Evolutionary conservation across 805 yeast species (phyloP).

Genomic region (Saccharomycopsis capsularis): DNA sequence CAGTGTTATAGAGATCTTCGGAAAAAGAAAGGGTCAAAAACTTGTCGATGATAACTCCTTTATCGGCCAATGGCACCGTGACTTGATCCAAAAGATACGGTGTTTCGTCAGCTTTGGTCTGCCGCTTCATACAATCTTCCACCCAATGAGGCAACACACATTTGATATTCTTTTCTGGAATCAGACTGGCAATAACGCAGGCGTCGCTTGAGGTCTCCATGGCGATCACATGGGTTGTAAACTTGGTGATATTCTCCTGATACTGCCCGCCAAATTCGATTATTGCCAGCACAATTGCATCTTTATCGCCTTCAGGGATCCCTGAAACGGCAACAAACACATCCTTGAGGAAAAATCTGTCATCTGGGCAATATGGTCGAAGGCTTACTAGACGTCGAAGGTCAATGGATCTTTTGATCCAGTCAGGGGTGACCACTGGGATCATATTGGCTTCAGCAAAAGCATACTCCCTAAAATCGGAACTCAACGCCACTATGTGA

Average conservation of each 20-base stretch:
- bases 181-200: slow-evolving; percentile 46
- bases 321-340: slow-evolving; percentile 55
- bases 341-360: slow-evolving; percentile 54
- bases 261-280: slow-evolving; percentile 69
- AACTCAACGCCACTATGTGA: slow-evolving; percentile 47
- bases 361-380: slow-evolving; percentile 66
- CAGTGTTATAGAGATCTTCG: background rate
- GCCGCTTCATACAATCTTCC: slow-evolving; percentile 54
- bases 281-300: slow-evolving; percentile 56
- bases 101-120: slow-evolving; percentile 43
- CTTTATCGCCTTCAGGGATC: slow-evolving; percentile 54
- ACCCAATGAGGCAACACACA: slow-evolving; percentile 79
- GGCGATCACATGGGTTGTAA: slow-evolving; percentile 76
- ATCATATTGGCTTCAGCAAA: slow-evolving; percentile 46
- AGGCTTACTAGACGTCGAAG: slow-evolving; percentile 40
- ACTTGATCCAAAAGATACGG: slow-evolving; percentile 44
- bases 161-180: slow-evolving; percentile 38
- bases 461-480: slow-evolving; percentile 45
- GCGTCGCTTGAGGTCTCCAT: slow-evolving; percentile 47
- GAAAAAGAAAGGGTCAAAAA: background rate
- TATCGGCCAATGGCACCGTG: slow-evolving; percentile 12
- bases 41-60: background rate
- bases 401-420: slow-evolving; percentile 48
- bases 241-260: slow-evolving; percentile 54
- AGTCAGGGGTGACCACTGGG: slow-evolving; percentile 56